Evolutionary conservation across 495 filamentous ascomycete genomes (phyloP).

Genomic region (Trichocladium uniseriatum): DNA sequence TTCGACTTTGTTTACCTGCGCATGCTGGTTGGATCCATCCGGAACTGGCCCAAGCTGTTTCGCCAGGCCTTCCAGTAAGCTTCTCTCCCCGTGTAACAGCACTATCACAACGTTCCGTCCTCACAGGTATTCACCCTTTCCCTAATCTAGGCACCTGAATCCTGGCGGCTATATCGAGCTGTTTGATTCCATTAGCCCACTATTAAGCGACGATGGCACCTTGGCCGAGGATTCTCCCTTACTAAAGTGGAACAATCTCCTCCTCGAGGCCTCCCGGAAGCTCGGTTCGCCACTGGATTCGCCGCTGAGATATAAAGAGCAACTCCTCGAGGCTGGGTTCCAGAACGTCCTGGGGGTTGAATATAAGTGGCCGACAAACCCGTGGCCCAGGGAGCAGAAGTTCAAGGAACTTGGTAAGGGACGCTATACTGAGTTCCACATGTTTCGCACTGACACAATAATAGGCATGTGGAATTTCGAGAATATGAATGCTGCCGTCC

Average conservation of each 20-base stretch:
- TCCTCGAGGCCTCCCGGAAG: slow-evolving; percentile 8
- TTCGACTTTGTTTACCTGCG: slow-evolving; percentile 28
- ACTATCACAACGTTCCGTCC: no score
- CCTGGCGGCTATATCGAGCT: slow-evolving; percentile 23
- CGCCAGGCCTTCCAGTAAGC: slow-evolving; percentile 6
- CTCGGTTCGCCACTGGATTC: not conserved
- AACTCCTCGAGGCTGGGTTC: slow-evolving; percentile 16
- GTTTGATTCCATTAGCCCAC: slow-evolving; percentile 13
- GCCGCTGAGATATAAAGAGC: not conserved
- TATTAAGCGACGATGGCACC: slow-evolving; percentile 14
- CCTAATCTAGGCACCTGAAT: slow-evolving; percentile 6
- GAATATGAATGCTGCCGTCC: slow-evolving; percentile 9
- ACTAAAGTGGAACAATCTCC: not conserved
- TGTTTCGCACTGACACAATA: no score
- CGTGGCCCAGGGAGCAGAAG: slow-evolving; percentile 18
- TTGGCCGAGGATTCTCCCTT: slow-evolving; percentile 10
- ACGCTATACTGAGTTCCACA: no score
- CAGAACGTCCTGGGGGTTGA: slow-evolving; percentile 9
- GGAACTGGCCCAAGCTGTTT: slow-evolving; percentile 37
- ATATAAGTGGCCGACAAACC: slow-evolving; percentile 12
- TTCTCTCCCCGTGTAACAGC: no score
- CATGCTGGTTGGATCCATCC: slow-evolving; percentile 37
- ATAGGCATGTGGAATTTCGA: slow-evolving; percentile 1
- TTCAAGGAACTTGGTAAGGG: slow-evolving; percentile 16
- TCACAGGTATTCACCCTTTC: no score